Evolutionary conservation across 75 land plant species (phyloP), one percentile per base, ranked within the genome.

Genomic region (Adiantum capillusveneris): DNA sequence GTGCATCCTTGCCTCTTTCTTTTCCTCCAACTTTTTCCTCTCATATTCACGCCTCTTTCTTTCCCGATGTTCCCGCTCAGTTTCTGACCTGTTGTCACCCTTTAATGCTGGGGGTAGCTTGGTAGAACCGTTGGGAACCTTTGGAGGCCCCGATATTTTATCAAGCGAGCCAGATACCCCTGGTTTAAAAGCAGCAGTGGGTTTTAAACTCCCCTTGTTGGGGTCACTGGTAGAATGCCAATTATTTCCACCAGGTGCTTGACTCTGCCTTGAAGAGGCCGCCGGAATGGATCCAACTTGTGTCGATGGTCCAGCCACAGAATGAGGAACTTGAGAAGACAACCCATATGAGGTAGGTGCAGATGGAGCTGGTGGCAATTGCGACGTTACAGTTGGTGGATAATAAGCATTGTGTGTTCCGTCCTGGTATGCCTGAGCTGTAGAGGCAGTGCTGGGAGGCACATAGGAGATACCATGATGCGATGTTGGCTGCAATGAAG

Each of bases 21-120:
- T 68, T 25, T 60, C 60, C 30, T 54, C 59, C 50, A 22, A 43
- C 71, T 67, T 73, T 71, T 61, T 66, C 76, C 56, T 62, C 34
- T 73, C 72, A 48, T 67, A 66, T 59, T 73, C 76, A 17, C 59
- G 34, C 28, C 56, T 66, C 65, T 67, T 73, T 52, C 76, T 59
- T 53, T 72, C 75, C 19, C 34, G 60, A 20, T 63, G 22, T 58
- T 67, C 71, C 27, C 69, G 65, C 37, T 66, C 64, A n/a, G 64
- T 67, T 55, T 73, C 76, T 25, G 25, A 26, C 28, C 28, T 24
- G 25, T 3, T 53, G 25, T 53, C 55, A 11, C 12, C 6, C 55
- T 53, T 53, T 13, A 12, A 1, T 5, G 14, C 55, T 14, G 25
- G 55, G 9, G 55, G 55, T 12, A 14, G 55, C 25, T 19, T 13